Evolutionary conservation across 1,284 basidiomycete genomes (phyloP).

Genomic region (Melampsora larici-populina): DNA sequence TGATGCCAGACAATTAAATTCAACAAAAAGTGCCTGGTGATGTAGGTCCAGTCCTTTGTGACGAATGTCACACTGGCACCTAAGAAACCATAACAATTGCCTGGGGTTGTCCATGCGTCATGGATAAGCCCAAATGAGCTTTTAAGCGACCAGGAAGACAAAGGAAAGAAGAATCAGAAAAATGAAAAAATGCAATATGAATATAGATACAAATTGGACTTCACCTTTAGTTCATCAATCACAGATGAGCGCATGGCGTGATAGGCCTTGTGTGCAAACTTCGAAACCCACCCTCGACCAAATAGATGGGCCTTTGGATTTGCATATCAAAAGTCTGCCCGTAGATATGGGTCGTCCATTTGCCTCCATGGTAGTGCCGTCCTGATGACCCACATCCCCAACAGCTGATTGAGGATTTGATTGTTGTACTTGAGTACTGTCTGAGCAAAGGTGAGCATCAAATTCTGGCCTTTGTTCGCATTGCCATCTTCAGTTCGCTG

Average conservation of each 20-base stretch:
- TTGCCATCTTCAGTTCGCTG: no score
- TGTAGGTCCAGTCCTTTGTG: not conserved
- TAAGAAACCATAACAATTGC: constrained; percentile 1
- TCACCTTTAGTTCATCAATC: no score
- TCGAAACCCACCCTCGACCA: not conserved
- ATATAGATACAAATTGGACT: no score
- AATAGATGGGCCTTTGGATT: not conserved
- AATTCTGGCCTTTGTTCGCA: no score
- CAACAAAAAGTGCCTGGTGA: not conserved
- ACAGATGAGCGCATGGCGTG: no score
- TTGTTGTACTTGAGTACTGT: not conserved
- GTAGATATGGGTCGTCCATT: constrained; percentile 10
- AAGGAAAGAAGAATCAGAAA: no score
- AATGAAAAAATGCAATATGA: no score
- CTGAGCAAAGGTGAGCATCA: no score
- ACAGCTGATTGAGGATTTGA: not conserved
- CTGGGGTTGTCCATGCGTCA: constrained; percentile 1
- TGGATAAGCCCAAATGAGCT: constrained; percentile 13
- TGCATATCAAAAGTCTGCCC: not conserved
- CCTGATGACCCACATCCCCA: not conserved
- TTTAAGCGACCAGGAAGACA: not conserved
- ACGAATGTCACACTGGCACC: constrained; percentile 11
- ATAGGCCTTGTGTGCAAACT: no score
- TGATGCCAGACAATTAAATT: no score
- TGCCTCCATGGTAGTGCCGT: constrained; percentile 4